Evolutionary conservation across 495 filamentous ascomycete species (phyloP).

Genomic region (Aeminium ludgeri): DNA sequence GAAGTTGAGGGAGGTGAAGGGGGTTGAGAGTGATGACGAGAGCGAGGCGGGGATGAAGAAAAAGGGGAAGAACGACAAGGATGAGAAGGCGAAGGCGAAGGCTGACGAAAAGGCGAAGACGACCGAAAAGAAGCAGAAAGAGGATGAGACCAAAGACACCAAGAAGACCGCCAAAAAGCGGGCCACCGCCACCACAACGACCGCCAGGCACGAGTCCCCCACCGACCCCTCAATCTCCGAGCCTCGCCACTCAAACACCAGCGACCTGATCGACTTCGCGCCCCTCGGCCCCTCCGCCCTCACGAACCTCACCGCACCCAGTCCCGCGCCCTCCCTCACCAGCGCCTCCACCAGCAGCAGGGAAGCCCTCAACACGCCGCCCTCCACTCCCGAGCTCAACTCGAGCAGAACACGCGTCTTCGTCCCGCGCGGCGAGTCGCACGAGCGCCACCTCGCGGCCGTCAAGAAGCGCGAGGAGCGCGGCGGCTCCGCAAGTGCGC

Average conservation of each 20-base stretch:
- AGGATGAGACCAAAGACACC: neutral
- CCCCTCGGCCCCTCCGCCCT: constrained; percentile 4
- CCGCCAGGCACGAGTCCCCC: constrained; percentile 5
- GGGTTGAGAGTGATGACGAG: too few relatives aligned
- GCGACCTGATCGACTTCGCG: constrained; percentile 14
- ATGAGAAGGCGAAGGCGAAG: too few relatives aligned
- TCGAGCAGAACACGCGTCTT: neutral
- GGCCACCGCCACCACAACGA: neutral
- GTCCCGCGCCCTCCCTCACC: constrained; percentile 1
- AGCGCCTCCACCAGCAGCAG: neutral
- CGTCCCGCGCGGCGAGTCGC: constrained; percentile 10
- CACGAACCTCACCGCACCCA: neutral
- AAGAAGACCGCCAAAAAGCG: neutral
- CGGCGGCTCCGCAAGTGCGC: neutral
- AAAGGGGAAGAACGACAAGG: neutral
- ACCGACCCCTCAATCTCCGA: too few relatives aligned
- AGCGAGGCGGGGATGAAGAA: too few relatives aligned
- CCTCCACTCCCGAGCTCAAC: neutral
- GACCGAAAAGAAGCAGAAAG: neutral
- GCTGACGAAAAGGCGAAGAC: too few relatives aligned
- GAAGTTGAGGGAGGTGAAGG: too few relatives aligned
- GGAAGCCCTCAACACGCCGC: neutral
- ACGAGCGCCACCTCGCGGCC: constrained; percentile 5
- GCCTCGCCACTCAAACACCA: too few relatives aligned
- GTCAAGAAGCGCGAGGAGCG: neutral